These are phyloP conservation scores for grape (Vitis vinifera) DNA, from an alignment of 164 flowering plant genomes.

Conservation along the genomic window DNA sequence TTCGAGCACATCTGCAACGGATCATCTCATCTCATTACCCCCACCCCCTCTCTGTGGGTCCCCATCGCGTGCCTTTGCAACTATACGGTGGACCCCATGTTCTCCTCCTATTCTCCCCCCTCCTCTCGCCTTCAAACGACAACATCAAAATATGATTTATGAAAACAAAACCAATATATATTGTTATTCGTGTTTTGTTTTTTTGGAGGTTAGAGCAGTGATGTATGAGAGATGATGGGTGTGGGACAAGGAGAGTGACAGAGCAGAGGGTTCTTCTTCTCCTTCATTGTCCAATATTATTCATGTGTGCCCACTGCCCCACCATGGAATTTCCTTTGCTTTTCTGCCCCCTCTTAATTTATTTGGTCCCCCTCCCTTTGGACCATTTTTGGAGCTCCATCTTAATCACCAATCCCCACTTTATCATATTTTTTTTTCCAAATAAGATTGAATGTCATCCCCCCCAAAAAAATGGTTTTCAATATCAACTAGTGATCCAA, in stretches of 20 bases:
- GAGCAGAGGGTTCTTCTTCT: neutral
- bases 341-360: too few species aligned
- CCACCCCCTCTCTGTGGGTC: slow-evolving; percentile 27
- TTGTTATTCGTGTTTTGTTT: too few species aligned
- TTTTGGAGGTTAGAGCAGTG: slow-evolving; percentile 4
- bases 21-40: slow-evolving; percentile 12
- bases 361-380: too few species aligned
- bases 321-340: too few species aligned
- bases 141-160: slow-evolving; percentile 10
- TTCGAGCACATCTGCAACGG: slow-evolving; percentile 31
- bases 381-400: too few species aligned
- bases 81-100: slow-evolving; percentile 23
- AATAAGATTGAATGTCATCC: too few species aligned
- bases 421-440: too few species aligned
- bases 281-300: too few species aligned
- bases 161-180: neutral
- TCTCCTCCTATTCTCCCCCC: neutral
- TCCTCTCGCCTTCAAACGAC: neutral
- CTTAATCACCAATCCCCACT: too few species aligned
- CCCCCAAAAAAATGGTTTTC: too few species aligned
- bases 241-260: slow-evolving; percentile 4
- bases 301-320: too few species aligned
- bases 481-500: too few species aligned
- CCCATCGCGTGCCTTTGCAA: slow-evolving; percentile 38
- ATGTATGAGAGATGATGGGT: slow-evolving; percentile 18